Evolutionary conservation across 345 rosid species (phyloP), one percentile per base, ranked within the genome.

Genomic region (Abelmoschus esculentus): DNA sequence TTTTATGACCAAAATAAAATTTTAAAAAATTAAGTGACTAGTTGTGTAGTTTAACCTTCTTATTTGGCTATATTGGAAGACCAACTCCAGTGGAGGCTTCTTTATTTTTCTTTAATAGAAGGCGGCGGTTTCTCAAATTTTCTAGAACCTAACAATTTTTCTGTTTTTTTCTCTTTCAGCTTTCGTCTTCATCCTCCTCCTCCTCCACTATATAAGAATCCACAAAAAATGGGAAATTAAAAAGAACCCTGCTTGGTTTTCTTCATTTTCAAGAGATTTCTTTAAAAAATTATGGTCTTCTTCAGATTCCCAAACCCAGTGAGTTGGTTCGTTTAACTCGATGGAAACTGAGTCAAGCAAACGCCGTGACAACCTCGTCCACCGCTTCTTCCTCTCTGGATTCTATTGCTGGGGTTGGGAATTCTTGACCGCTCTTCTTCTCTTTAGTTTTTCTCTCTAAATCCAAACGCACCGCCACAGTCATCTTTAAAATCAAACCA

Each of bases 331-430:
- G 19, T 55, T 59, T 57, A 19, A 64, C 70, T 72, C 77, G 2
- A 87, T 87, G 90, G 89, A 80, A 78, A 76, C 80, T 70, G 75
- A 73, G 69, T 65, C 73, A 50, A 75, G 69, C 56, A 83, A 80
- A 63, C 66, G 76, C 52, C 70, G 73, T 61, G 64, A 74, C 67
- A 77, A 72, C 81, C 86, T 84, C 46, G 13, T 42, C 46, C 46
- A 9, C 46, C 46, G 46, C 36, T 80, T 78, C 40, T 90, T 86
- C 66, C 87, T 82, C 63, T 89, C 84, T 60, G 98, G 98, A 36
- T 93, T 92, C 58, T 92, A 92, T 59, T 90, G 96, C 74, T 92
- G 98, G 98, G 96, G 76, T 63, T 92, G 98, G 96, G 98, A 92
- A 76, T 92, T 92, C 84, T 38, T 93, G 78, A 93, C 98, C 26